Percentiles rank a stretch among this genome's conserved stretches.
Conservation (phyloP, 257 asterid genomes). For the Solanum okadae region DNA sequence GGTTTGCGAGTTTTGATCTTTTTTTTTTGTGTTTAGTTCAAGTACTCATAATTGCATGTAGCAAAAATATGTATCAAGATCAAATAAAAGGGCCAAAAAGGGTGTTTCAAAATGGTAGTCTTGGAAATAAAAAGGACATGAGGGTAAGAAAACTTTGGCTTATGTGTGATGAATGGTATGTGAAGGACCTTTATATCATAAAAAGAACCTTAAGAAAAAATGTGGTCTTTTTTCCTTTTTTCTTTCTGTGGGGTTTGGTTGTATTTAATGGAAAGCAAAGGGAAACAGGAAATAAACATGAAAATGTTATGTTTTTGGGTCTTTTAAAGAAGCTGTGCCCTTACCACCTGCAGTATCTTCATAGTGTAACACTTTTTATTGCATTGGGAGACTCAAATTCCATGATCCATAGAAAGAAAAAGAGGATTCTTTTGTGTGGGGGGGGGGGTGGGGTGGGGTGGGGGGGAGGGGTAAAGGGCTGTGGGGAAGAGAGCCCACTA, state of each 20-base stretch:
- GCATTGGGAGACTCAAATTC: slow-evolving; percentile 65
- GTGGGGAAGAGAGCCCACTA: slow-evolving; percentile 6
- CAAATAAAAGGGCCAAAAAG: background rate
- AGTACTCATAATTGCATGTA: background rate
- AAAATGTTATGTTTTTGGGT: slow-evolving; percentile 8
- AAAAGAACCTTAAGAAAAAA: background rate
- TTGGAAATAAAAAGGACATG: background rate
- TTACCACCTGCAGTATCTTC: slow-evolving; percentile 3
- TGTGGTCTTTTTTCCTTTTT: background rate
- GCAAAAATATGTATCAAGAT: background rate
- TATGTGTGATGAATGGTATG: background rate
- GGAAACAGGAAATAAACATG: slow-evolving; percentile 9
- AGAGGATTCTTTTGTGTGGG: background rate
- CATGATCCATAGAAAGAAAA: slow-evolving; percentile 26
- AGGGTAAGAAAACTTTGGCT: background rate
- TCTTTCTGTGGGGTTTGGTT: background rate
- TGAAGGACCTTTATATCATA: background rate
- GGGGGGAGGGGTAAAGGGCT: slow-evolving; percentile 4
- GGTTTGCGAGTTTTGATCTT: background rate
- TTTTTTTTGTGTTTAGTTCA: background rate
- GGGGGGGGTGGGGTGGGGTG: background rate
- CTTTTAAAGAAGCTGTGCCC: slow-evolving; percentile 19
- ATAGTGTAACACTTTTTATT: slow-evolving; percentile 5
- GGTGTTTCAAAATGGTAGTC: background rate
- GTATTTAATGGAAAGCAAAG: background rate